These are phyloP conservation scores for Ceratorhiza oryzae-sativae DNA, from an alignment of 1,284 basidiomycete species.

Conservation along the genomic window DNA sequence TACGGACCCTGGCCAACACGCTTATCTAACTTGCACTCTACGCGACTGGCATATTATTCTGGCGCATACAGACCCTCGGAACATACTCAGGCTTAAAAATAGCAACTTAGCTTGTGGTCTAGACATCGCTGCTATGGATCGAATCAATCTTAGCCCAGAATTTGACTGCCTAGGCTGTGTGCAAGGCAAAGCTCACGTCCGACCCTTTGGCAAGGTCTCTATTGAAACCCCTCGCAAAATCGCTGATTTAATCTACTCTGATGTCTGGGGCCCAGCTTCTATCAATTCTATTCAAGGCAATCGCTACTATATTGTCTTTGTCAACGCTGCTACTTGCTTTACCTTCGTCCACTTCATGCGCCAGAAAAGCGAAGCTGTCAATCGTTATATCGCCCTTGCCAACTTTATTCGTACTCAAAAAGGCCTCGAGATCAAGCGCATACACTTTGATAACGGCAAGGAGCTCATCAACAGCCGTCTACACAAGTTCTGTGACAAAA, in stretches of 20 bases:
- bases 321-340: slow-evolving; percentile 6
- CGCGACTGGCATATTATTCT: slow-evolving; percentile 26
- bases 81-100: not conserved
- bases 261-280: slow-evolving; percentile 20
- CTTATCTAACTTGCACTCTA: not conserved
- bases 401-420: slow-evolving; percentile 20
- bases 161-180: slow-evolving; percentile 19
- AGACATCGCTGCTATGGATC: not conserved
- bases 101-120: not conserved
- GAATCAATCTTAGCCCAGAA: not conserved
- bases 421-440: slow-evolving; percentile 3
- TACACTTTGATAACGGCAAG: slow-evolving; percentile 24
- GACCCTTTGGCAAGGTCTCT: not conserved
- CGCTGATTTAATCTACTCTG: slow-evolving; percentile 10
- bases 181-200: not conserved
- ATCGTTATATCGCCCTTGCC: not conserved
- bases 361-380: slow-evolving; percentile 4
- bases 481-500: not conserved
- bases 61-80: slow-evolving; percentile 10
- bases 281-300: slow-evolving; percentile 12
- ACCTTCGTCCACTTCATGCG: slow-evolving; percentile 20
- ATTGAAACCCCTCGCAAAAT: not conserved
- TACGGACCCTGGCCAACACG: not conserved
- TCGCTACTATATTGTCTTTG: slow-evolving; percentile 11
- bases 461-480: slow-evolving; percentile 4